Evolutionary conservation across 1,139 yeast species (phyloP), one percentile per base, ranked within the genome.

Genomic region (Scheffersomyces quercinus): DNA sequence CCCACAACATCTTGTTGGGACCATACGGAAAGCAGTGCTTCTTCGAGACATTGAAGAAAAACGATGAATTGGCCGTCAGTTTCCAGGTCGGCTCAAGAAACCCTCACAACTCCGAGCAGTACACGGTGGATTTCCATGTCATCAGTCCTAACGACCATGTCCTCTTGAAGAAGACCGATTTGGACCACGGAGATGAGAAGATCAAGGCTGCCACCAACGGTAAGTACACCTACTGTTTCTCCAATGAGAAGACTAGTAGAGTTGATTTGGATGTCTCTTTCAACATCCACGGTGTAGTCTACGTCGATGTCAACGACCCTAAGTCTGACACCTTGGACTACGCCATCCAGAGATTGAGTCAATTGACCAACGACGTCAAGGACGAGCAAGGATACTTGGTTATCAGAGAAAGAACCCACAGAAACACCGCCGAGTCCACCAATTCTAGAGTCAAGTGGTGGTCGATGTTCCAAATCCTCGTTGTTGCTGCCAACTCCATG

Each of bases 361-460:
- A 87, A 52, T 75, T 88, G 57, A 85, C 95, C 38, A 82, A 82
- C 55, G 96, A 89, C 58, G 90, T 93, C 50, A 87, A 86, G 69
- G 95, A 91, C 55, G 99, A 93, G 70, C 95, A 86, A 62, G 82
- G 89, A 54, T 93, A 93, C 70, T 85, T 93, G 59, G 96, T 90
- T 39, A 90, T 93, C 49, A 85, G 99, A 70, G 99, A 93, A 70
- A 85, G 98, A 71, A 88, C 96, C 29, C 99, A 93, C 69, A 87
- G 99, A 79, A 93, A 93, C 71, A 93, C 99, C 13, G 98, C 99
- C 6, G 99, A 93, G 70, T 86, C 96, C 28, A 93, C 99, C 41
- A 93, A 93, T 68, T 85, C 95, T 45, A 83, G 99, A 62, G 98
- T 93, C 58, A 93, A 93, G 70, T 93, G 95, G 90, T 93, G 99